These are phyloP conservation scores for Cucurbitaria berberidis DNA, from an alignment of 2,329 filamentous ascomycete species.

Conservation along the genomic window DNA sequence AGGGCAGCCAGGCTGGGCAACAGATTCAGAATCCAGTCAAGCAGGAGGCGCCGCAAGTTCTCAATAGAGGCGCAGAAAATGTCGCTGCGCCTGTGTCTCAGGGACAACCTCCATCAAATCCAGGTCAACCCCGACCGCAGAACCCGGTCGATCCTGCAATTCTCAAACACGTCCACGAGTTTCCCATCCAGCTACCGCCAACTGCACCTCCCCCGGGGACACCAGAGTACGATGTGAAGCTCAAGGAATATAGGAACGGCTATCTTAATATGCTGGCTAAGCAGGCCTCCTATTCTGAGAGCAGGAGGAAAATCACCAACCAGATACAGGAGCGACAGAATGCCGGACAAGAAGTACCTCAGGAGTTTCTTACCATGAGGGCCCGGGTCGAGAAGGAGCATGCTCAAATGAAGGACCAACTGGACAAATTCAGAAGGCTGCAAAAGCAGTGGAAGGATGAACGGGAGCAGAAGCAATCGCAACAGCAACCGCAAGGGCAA, in stretches of 20 bases:
- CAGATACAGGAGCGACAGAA: slow-evolving; percentile 42
- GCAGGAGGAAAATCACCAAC: slow-evolving; percentile 32
- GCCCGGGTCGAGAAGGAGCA: slow-evolving; percentile 39
- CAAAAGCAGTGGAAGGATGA: slow-evolving; percentile 44
- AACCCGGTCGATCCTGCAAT: slow-evolving; percentile 40
- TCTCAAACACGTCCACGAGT: slow-evolving; percentile 46
- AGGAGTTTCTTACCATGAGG: slow-evolving; percentile 36
- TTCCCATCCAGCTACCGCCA: slow-evolving; percentile 42
- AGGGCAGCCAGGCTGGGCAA: slow-evolving; percentile 35
- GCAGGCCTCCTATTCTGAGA: slow-evolving; percentile 36
- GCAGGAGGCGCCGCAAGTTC: slow-evolving; percentile 24
- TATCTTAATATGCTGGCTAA: slow-evolving; percentile 45
- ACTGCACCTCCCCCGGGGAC: slow-evolving; percentile 38
- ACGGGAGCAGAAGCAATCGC: slow-evolving; percentile 43
- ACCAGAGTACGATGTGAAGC: slow-evolving; percentile 43
- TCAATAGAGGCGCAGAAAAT: slow-evolving; percentile 6
- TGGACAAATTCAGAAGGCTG: slow-evolving; percentile 45
- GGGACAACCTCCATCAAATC: slow-evolving; percentile 19
- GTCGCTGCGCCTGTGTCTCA: slow-evolving; percentile 9
- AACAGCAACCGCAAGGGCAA: slow-evolving; percentile 31
- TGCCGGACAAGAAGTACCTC: slow-evolving; percentile 42
- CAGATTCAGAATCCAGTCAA: slow-evolving; percentile 36
- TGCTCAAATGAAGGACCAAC: slow-evolving; percentile 34
- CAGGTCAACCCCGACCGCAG: slow-evolving; percentile 11
- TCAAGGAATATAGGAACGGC: slow-evolving; percentile 44